These are phyloP conservation scores for Geotrichum aggregatum DNA, from an alignment of 1,139 yeast species.

Conservation along the genomic window DNA sequence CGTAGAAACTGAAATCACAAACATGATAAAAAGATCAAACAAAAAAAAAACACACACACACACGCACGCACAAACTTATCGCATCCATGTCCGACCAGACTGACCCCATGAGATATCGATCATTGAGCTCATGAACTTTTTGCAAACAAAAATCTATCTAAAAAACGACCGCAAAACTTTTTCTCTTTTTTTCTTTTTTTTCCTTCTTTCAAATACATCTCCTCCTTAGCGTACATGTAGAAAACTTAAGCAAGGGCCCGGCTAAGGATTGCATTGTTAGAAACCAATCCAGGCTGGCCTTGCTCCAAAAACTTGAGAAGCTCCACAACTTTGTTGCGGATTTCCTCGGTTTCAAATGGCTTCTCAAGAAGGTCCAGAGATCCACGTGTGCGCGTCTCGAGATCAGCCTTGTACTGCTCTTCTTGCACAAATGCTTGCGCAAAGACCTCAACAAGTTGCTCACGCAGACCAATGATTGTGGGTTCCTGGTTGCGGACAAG, in stretches of 20 bases:
- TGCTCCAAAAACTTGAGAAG: slow-evolving; percentile 71
- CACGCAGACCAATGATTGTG: slow-evolving; percentile 55
- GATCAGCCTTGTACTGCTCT: slow-evolving; percentile 57
- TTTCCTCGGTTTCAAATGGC: slow-evolving; percentile 70
- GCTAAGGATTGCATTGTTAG: slow-evolving; percentile 25
- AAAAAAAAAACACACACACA: too few species aligned
- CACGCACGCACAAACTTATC: too few species aligned
- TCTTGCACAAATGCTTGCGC: slow-evolving; percentile 67
- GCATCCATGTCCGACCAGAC: too few species aligned
- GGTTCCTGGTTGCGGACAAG: slow-evolving; percentile 64
- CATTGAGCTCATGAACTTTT: too few species aligned
- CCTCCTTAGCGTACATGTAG: too few species aligned
- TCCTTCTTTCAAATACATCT: too few species aligned
- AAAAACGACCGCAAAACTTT: too few species aligned
- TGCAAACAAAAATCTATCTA: too few species aligned
- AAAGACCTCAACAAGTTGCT: slow-evolving; percentile 62
- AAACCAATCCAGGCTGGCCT: slow-evolving; percentile 50
- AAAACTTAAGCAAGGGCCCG: slow-evolving; percentile 20
- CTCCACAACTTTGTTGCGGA: slow-evolving; percentile 60
- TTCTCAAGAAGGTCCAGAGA: slow-evolving; percentile 58
- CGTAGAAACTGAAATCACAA: too few species aligned
- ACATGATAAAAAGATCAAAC: too few species aligned
- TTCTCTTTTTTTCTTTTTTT: too few species aligned
- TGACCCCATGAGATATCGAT: too few species aligned
- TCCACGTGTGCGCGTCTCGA: slow-evolving; percentile 51